Conservation (phyloP, 352 stramenopile species). For the Globisporangium ultimum region DNA sequence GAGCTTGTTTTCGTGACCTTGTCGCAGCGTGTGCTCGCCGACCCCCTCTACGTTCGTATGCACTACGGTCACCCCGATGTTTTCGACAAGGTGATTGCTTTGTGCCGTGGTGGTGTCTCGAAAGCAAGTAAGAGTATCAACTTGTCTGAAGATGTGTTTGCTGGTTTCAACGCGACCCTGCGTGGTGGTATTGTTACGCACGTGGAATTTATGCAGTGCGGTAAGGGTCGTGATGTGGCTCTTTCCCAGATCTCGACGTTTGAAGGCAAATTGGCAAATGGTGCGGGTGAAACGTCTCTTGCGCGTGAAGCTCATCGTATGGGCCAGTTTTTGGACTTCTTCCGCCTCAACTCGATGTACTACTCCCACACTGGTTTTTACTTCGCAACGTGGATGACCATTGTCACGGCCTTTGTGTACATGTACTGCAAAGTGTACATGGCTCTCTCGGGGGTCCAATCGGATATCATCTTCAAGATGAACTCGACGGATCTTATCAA, state of each 20-base stretch:
- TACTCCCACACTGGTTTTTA: slow-evolving; percentile 84
- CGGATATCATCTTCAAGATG: slow-evolving; percentile 65
- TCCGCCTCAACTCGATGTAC: slow-evolving; percentile 82
- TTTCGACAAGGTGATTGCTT: slow-evolving; percentile 74
- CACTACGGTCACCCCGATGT: slow-evolving; percentile 83
- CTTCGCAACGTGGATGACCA: slow-evolving; percentile 80
- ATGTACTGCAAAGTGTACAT: slow-evolving; percentile 85
- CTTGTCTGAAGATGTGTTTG: slow-evolving; percentile 80
- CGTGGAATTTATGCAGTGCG: slow-evolving; percentile 80
- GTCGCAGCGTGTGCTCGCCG: slow-evolving; percentile 69
- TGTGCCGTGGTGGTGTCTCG: slow-evolving; percentile 69
- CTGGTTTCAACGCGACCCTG: slow-evolving; percentile 69
- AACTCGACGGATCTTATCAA: slow-evolving; percentile 61
- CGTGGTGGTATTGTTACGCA: slow-evolving; percentile 67
- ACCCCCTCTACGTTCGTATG: slow-evolving; percentile 75
- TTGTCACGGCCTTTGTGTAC: slow-evolving; percentile 81
- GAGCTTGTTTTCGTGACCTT: slow-evolving; percentile 80
- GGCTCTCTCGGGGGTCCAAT: slow-evolving; percentile 57
- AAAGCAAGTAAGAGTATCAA: slow-evolving; percentile 82
- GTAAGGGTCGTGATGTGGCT: slow-evolving; percentile 77
- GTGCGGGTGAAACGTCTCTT: slow-evolving; percentile 64
- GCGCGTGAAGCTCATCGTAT: slow-evolving; percentile 76
- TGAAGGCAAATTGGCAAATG: slow-evolving; percentile 75
- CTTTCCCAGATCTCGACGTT: slow-evolving; percentile 83
- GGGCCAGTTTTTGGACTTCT: slow-evolving; percentile 82